Base-by-base conservation (phyloP, 352 stramenopile genomes). In the Saprolegnia parasitica region DNA sequence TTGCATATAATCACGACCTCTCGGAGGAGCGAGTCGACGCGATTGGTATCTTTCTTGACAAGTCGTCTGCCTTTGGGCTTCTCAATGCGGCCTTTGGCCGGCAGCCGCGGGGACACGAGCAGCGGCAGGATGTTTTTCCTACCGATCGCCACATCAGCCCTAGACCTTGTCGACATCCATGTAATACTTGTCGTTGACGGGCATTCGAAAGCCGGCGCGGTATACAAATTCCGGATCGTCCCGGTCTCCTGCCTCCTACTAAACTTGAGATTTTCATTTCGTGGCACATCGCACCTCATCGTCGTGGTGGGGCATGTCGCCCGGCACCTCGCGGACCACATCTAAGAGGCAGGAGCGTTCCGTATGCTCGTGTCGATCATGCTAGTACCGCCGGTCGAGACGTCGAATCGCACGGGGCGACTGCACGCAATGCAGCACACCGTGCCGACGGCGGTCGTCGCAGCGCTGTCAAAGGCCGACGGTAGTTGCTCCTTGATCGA, bases 171-270 rank as follows among this genome's bases (percentile, higher is more conserved):
- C 66, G 29, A 56, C n/a, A 61, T 10, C 0, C 60, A 29, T 15
- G 5, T 46, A 61, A 56, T 74, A 91, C 86, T 80, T 77, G 61
- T 94, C 84, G 64, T 81, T 86, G 5, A 81, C 83, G 37, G 86
- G 84, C 84, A 93, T 94, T 65, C 87, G 85, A 67, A 93, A 94
- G n/a, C 84, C 84, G 21, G 79, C 86, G 26, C 84, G 84, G 71
- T 80, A 94, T 1, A 93, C 86, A 71, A 81, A 92, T 18, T 91
- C 86, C n/a, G 90, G 80, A 50, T 90, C 84, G 0, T 67, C 73
- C 39, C 80, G 83, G 42, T 92, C 81, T 29, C 89, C 84, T 5
- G 61, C 15, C 47, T 72, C 37, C 45, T 40, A 49, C 18, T 16
- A 68, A 0, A 56, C 18, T 39, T 11, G 10, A 68, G 0, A 55